Percentiles rank a stretch among this genome's conserved stretches.
phyloP scores from a whole-genome alignment of 345 rosid genomes.

The Gossypium turneri region DNA sequence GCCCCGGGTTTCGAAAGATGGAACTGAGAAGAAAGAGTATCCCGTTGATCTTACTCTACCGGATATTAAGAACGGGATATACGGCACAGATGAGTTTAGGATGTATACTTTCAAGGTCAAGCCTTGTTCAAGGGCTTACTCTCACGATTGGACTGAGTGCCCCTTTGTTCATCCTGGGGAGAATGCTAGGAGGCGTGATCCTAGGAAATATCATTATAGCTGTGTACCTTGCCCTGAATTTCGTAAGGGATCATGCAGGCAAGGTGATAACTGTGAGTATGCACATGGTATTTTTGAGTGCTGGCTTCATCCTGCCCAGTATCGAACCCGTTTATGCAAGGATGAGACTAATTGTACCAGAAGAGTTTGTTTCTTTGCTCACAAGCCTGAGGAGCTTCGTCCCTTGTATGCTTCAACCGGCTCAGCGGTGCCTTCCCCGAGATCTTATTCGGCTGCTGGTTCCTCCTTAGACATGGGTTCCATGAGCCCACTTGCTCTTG shows the following conservation, averaged over 20 bases:
- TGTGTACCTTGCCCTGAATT: constrained; percentile 98
- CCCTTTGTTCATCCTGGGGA: constrained; percentile 98
- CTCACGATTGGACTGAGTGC: constrained; percentile 97
- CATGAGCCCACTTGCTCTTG: constrained; percentile 55
- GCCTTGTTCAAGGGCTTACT: constrained; percentile 95
- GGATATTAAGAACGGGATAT: constrained; percentile 75
- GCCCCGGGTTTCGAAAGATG: constrained; percentile 38
- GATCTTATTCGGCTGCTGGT: constrained; percentile 50
- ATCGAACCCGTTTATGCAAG: constrained; percentile 82
- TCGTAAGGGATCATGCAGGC: constrained; percentile 80
- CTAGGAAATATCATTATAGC: constrained; percentile 80
- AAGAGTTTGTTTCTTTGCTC: constrained; percentile 98
- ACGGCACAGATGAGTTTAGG: constrained; percentile 88
- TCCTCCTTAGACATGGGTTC: constrained; percentile 61
- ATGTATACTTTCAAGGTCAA: constrained; percentile 88
- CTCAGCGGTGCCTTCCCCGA: constrained; percentile 79
- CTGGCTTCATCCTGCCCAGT: constrained; percentile 99
- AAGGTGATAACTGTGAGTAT: constrained; percentile 82
- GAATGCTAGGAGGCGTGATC: constrained; percentile 94
- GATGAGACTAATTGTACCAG: constrained; percentile 72
- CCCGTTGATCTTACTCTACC: constrained; percentile 85
- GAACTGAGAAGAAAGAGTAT: constrained; percentile 77
- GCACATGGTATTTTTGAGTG: constrained; percentile 95
- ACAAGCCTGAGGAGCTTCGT: constrained; percentile 78
- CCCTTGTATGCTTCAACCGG: constrained; percentile 87